Conservation (phyloP, 306 rosid species). For the Delonix regia region DNA sequence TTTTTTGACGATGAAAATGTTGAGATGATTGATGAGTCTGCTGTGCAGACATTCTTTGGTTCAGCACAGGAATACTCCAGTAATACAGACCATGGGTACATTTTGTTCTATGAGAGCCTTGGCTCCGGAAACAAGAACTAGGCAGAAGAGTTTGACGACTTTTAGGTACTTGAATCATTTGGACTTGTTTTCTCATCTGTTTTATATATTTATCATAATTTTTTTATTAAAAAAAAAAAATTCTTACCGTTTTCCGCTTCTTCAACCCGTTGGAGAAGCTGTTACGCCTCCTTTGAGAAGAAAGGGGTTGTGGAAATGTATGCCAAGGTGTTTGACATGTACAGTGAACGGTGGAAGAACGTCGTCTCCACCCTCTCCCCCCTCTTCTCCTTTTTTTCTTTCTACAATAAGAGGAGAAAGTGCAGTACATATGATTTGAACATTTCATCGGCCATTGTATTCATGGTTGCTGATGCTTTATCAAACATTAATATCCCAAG, state of each 20-base stretch:
- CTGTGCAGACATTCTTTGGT: conserved; percentile 95
- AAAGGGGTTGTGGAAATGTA: conserved; percentile 63
- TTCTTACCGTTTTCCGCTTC: neutral
- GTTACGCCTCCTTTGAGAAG: conserved; percentile 54
- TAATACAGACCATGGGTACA: conserved; percentile 90
- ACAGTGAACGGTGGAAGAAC: conserved; percentile 68
- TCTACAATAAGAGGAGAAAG: conserved; percentile 56
- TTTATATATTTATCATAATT: conserved; percentile 37
- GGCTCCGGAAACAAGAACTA: conserved; percentile 58
- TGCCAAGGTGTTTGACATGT: conserved; percentile 67
- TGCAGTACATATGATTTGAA: conserved; percentile 56
- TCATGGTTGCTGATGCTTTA: conserved; percentile 42
- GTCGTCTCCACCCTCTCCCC: too few relatives aligned
- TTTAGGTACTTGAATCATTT: conserved; percentile 56
- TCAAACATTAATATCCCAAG: conserved; percentile 44
- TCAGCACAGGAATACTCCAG: conserved; percentile 84
- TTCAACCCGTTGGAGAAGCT: conserved; percentile 65
- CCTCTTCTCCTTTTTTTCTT: conserved; percentile 36
- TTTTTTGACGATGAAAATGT: conserved; percentile 92
- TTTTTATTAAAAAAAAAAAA: conserved; percentile 1
- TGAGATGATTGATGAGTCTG: conserved; percentile 90
- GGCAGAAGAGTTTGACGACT: conserved; percentile 33
- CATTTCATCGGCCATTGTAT: conserved; percentile 39
- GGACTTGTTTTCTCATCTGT: conserved; percentile 38
- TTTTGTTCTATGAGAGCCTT: conserved; percentile 79